Conservation (phyloP, 805 yeast genomes). For the Pichia paraexigua region DNA sequence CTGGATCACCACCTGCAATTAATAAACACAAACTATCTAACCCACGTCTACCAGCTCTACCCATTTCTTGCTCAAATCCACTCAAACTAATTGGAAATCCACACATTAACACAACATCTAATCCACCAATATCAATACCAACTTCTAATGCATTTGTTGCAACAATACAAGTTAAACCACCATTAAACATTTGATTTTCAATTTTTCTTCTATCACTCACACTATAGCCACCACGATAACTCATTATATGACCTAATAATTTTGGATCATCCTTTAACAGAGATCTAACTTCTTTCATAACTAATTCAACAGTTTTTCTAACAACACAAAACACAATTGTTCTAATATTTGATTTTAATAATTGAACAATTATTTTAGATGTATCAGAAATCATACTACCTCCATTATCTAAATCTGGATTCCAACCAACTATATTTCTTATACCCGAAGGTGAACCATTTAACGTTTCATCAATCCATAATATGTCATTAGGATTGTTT, state of each 20-base stretch:
- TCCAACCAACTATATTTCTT: slow-evolving; percentile 74
- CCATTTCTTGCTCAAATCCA: slow-evolving; percentile 91
- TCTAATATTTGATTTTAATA: slow-evolving; percentile 57
- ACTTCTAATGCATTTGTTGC: slow-evolving; percentile 94
- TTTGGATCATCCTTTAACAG: slow-evolving; percentile 39
- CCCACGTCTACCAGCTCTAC: slow-evolving; percentile 89
- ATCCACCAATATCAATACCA: slow-evolving; percentile 89
- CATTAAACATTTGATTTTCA: slow-evolving; percentile 85
- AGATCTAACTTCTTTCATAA: slow-evolving; percentile 77
- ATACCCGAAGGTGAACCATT: slow-evolving; percentile 90
- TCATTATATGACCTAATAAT: slow-evolving; percentile 62
- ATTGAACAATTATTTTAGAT: slow-evolving; percentile 61
- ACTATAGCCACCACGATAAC: slow-evolving; percentile 93
- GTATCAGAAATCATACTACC: slow-evolving; percentile 66
- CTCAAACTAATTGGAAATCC: slow-evolving; percentile 89
- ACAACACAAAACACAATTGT: slow-evolving; percentile 89
- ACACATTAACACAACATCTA: slow-evolving; percentile 86
- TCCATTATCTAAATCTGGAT: slow-evolving; percentile 63
- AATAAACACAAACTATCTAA: slow-evolving; percentile 79
- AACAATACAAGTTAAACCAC: slow-evolving; percentile 74
- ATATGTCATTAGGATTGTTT: slow-evolving; percentile 33
- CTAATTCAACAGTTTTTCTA: slow-evolving; percentile 74
- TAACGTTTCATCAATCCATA: slow-evolving; percentile 41
- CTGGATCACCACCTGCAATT: slow-evolving; percentile 76
- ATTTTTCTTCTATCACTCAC: slow-evolving; percentile 78